Base-by-base conservation (phyloP, 2,329 filamentous ascomycete genomes). In the Penicillium sp. region DNA sequence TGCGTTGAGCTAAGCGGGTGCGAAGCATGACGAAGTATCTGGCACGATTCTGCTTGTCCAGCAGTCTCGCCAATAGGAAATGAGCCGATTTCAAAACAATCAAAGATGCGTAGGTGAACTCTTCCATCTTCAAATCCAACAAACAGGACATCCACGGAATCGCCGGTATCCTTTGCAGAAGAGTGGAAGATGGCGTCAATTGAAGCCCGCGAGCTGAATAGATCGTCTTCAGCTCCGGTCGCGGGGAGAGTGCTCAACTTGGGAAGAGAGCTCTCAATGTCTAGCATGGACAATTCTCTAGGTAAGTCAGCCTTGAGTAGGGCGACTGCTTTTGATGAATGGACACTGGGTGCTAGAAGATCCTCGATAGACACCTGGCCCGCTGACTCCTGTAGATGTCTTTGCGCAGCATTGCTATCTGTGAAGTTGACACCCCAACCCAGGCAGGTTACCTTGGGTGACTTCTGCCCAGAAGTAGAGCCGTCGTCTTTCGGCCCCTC, bases 21-120 rank as follows among this genome's bases (percentile, higher is more conserved):
- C 8, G 88, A 90, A 28, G 87, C 80, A 66, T 95, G 89, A 16
- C 76, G 67, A 24, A 83, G 59, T 10, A 81, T 74, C 24, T 74
- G 77, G 42, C 79, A 65, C 6, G 52, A 60, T 9, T 45, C 53
- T 18, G 57, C 49, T 70, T 72, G 51, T 74, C 74, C 47, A 78
- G 68, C 12, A 56, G 67, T 64, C 67, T 69, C 51, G 56, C 64
- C 4, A 72, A 75, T 2, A 70, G 67, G 26, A 76, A 80, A 51
- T 80, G 79, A 52, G 3, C 90, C 89, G 52, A 95, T 86, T 54
- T 88, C 81, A 63, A 95, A 90, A 6, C 88, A 92, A 69, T 95
- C 88, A 68, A 93, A 93, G 44, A 95, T 90, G 61, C 85, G 89
- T 16, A 95, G 77, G 66, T 93, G 87, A 12, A 95, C 78, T 16